Evolutionary conservation across 2,329 filamentous ascomycete genomes (phyloP), one percentile per base, ranked within the genome.

Genomic region (Alternaria tenuissima): DNA sequence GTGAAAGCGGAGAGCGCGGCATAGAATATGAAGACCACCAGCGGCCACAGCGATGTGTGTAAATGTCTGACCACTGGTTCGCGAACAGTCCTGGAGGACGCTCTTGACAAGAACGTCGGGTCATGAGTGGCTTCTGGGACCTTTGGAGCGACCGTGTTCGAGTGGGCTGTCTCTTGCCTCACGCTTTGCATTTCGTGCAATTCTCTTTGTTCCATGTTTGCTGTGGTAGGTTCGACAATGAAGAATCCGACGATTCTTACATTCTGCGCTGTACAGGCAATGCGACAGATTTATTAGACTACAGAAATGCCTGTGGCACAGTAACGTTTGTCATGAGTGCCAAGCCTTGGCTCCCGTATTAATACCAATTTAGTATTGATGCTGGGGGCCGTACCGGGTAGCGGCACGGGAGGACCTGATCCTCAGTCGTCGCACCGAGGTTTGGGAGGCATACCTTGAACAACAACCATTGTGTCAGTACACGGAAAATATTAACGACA

Each of bases 21-120:
- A 6, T 52, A 52, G 18, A 52, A 38, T 34, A 41, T 30, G 49
- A 52, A 52, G 49, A 52, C 49, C 7, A 41, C 36, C 16, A 52
- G 48, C 24, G 48, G 34, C 34, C 48, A 52, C 7, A 39, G 22
- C 34, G 48, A 39, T 26, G 48, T 52, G 34, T 39, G 22, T 3
- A 52, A 16, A 7, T 22, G 24, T 24, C 48, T 26, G 24, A 39
- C 36, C 3, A 52, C 32, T 26, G 48, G 48, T 22, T 52, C 48
- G 24, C 36, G 48, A 26, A 16, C 34, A 11, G 48, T 52, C 48
- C 39, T 52, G 32, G 48, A 52, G n/a, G 48, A 52, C 32, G 48
- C 24, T 52, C 48, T 52, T 14, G 48, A 48, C 14, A 36, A 14
- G 7, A 38, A 39, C 22, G 24, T 52, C n/a, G 48, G 34, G 16